Evolutionary conservation across 441 rosid genomes (phyloP), one percentile per base, ranked within the genome.

Genomic region (Bruguiera hainesii): DNA sequence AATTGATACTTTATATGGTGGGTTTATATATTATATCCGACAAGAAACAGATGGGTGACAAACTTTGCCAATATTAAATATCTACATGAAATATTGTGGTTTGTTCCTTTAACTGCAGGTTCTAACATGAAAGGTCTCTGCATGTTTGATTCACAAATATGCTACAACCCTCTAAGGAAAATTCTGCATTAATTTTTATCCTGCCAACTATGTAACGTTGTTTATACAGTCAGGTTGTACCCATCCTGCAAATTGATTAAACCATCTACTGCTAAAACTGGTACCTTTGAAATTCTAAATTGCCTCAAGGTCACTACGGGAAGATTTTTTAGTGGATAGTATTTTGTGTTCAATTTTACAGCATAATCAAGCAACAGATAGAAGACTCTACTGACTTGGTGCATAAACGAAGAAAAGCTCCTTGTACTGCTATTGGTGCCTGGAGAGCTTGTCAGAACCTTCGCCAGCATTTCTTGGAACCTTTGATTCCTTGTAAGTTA

Each of bases 401-500:
- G 52, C 69, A 69, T 23, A 88, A 86, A 78, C 79, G 91, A 69
- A 79, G 70, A 73, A 85, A 84, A 66, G 75, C 64, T 70, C 80
- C 84, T 65, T 46, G 15, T 56, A 80, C 75, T 70, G 80, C 79
- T 75, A 77, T 67, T 61, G 66, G 76, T 76, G 82, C 76, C 56
- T 79, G 85, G 86, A 86, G 69, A 78, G 76, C 79, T 42, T 60
- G 35, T 70, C 79, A 71, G 57, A 63, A 72, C 72, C 82, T 65
- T 56, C 73, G 74, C 50, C 67, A 31, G 69, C 68, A 67, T 80
- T 84, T 89, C 75, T 73, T 58, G 67, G 83, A 81, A 70, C 86
- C 98, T 70, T 63, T 83, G 71, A 63, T 95, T 75, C 85, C 90
- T 30, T 83, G 99, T 95, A 76, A 79, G 89, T 77, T 42, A 46